These are phyloP conservation scores for Yarrowia keelungensis DNA, from an alignment of 805 yeast genomes.

Conservation along the genomic window DNA sequence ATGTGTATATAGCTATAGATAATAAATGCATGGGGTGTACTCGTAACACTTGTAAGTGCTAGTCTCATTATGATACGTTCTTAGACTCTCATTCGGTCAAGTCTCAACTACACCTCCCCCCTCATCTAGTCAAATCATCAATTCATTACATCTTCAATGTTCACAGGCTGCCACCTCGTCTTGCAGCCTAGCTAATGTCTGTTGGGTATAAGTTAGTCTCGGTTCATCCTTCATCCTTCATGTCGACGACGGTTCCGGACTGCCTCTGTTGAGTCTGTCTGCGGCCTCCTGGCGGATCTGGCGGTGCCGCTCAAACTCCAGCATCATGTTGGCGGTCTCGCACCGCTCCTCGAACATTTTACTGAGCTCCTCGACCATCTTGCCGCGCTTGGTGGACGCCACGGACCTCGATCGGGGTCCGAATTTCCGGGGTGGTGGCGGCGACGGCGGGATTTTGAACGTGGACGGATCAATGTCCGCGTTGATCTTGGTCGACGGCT, in stretches of 20 bases:
- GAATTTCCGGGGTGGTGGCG: slow-evolving; percentile 43
- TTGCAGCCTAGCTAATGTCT: not conserved
- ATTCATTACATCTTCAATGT: slow-evolving; percentile 29
- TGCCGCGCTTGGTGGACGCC: slow-evolving; percentile 56
- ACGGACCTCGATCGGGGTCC: slow-evolving; percentile 45
- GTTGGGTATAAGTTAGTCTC: not conserved
- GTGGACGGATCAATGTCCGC: slow-evolving; percentile 34
- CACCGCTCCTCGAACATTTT: slow-evolving; percentile 66
- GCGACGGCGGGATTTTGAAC: slow-evolving; percentile 40
- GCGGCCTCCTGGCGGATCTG: slow-evolving; percentile 32
- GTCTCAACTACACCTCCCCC: no score
- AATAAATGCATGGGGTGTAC: no score
- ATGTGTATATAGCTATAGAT: not conserved
- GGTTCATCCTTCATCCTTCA: no score
- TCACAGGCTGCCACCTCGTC: not conserved
- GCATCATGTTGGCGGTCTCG: slow-evolving; percentile 43
- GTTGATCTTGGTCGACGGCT: slow-evolving; percentile 35
- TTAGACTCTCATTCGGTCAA: no score
- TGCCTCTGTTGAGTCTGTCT: slow-evolving; percentile 7
- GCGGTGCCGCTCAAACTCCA: slow-evolving; percentile 41
- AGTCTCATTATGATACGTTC: no score
- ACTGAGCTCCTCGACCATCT: slow-evolving; percentile 68
- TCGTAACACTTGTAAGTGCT: not conserved
- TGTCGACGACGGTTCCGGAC: slow-evolving; percentile 11
- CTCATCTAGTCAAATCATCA: slow-evolving; percentile 5